Evolutionary conservation across 306 rosid species (phyloP), one percentile per base, ranked within the genome.

Genomic region (Vicia sativa): DNA sequence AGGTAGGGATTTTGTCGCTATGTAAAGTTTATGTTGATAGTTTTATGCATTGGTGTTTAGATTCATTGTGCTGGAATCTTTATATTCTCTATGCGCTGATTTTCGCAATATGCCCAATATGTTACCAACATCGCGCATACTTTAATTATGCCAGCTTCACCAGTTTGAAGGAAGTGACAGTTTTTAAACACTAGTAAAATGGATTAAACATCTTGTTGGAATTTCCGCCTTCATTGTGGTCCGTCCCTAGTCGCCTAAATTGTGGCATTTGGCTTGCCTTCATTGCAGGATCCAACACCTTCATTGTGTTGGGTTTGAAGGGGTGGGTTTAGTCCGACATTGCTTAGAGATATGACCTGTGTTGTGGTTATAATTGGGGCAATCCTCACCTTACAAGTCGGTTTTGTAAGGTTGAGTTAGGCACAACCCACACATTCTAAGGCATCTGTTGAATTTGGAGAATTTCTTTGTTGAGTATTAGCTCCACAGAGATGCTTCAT

Each of bases 401-500:
- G 23, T 21, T 21, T 21, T 21, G 23, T 21, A 21, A 1, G 23
- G 23, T 21, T 21, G 23, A 21, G 23, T 21, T 21, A 21, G 23
- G 2, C 23, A 21, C 23, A 21, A 21, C 23, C 23, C 2, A 21
- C 23, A 21, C 23, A 21, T 21, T 21, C 23, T 21, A 21, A 21
- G 23, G 2, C 23, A 21, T 21, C 42, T 63, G 57, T 78, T 67
- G 42, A 57, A 65, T 60, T 54, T 78, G 79, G 72, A 57, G 65
- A 62, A 39, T 77, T 75, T 67, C 65, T 38, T 70, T 18, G 64
- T 70, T 18, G 63, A 54, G 71, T 82, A 77, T 26, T 74, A 55
- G 61, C 44, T 70, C 75, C 76, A 82, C 87, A 86, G 39, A 77
- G 68, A 63, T 72, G 58, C 70, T 70, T 78, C 63, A 23, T 76